phyloP scores from a whole-genome alignment of 352 stramenopile species.

The Phytophthora parvispora region DNA sequence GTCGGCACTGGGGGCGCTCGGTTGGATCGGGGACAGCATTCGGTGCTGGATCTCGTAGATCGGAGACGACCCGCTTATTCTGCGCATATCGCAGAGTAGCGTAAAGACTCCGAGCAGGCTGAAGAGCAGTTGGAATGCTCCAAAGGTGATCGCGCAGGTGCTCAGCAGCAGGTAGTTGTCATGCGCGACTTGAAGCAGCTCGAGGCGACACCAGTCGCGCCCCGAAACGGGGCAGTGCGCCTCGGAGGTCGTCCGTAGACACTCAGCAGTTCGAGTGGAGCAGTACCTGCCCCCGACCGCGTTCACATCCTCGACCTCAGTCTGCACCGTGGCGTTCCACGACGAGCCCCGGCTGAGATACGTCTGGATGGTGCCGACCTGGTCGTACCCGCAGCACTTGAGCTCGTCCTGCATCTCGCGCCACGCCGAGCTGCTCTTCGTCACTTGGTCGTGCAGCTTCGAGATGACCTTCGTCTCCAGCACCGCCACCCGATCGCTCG shows the following conservation, averaged over 20 bases:
- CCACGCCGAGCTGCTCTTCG: constrained; percentile 44
- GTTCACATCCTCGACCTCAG: constrained; percentile 51
- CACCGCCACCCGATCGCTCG: constrained; percentile 31
- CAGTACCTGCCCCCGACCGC: constrained; percentile 52
- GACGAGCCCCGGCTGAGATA: constrained; percentile 26
- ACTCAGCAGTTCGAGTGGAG: constrained; percentile 17
- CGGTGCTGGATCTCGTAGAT: constrained; percentile 43
- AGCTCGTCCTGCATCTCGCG: constrained; percentile 54
- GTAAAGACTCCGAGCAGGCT: constrained; percentile 64
- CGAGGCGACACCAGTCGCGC: constrained; percentile 55
- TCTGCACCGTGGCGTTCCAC: constrained; percentile 48
- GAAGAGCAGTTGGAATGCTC: constrained; percentile 54
- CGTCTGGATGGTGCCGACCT: constrained; percentile 13
- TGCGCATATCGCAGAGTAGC: constrained; percentile 68
- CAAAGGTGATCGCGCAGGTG: constrained; percentile 53
- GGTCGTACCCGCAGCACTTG: constrained; percentile 67
- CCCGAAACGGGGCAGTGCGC: constrained; percentile 48
- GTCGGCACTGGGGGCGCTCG: constrained; percentile 3
- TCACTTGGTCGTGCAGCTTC: constrained; percentile 46
- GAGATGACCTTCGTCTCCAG: constrained; percentile 65
- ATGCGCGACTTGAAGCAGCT: constrained; percentile 55
- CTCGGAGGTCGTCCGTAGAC: constrained; percentile 29
- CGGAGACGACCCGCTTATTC: constrained; percentile 46
- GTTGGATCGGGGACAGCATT: constrained; percentile 36
- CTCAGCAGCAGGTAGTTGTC: constrained; percentile 61